These are phyloP conservation scores for Esteya vermicola DNA, from an alignment of 2,329 filamentous ascomycete genomes.

Conservation along the genomic window DNA sequence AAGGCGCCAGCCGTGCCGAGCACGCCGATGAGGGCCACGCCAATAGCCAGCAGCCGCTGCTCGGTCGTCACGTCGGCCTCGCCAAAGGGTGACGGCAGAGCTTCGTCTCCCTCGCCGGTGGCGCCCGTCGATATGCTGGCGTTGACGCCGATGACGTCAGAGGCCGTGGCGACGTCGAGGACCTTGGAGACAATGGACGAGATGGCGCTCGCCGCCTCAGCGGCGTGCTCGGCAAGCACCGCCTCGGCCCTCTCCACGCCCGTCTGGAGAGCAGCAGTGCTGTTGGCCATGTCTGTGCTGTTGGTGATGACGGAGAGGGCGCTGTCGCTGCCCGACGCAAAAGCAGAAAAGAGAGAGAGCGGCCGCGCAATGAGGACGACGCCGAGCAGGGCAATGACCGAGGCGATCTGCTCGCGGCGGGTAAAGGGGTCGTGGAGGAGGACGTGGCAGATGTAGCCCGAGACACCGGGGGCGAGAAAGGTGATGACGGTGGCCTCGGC, in stretches of 20 bases:
- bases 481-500: slow-evolving; percentile 84
- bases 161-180: neutral
- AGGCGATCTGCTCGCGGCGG: slow-evolving; percentile 60
- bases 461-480: slow-evolving; percentile 66
- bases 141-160: neutral
- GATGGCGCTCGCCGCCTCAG: no score
- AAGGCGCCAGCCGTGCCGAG: slow-evolving; percentile 61
- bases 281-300: no score
- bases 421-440: slow-evolving; percentile 66
- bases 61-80: slow-evolving; percentile 2
- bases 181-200: no score
- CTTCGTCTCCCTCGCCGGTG: neutral
- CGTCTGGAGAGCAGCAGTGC: neutral
- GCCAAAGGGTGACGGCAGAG: neutral
- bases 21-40: slow-evolving; percentile 55
- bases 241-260: no score
- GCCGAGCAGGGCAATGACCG: slow-evolving; percentile 59
- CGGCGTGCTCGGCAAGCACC: no score
- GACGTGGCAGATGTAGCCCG: slow-evolving; percentile 68
- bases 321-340: no score
- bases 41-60: slow-evolving; percentile 11
- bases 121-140: neutral
- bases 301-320: no score
- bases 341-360: slow-evolving; percentile 20
- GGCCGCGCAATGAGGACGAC: slow-evolving; percentile 76